A percentile compares a stretch with the other conserved stretches of the same genome.
Evolutionary conservation across 441 rosid genomes (phyloP).

Genomic region (Hura crepitans): DNA sequence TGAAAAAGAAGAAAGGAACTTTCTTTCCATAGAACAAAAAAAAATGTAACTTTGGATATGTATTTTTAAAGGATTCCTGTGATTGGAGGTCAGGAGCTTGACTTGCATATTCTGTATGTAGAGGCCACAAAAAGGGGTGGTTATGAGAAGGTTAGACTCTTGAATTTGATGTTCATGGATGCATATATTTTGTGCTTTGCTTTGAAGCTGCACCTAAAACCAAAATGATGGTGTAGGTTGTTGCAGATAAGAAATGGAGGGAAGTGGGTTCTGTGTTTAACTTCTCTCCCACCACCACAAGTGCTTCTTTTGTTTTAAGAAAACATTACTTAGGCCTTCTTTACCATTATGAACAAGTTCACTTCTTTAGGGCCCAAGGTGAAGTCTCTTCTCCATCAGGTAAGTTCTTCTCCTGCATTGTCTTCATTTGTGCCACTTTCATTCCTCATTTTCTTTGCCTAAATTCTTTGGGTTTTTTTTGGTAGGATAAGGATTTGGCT

Average conservation of each 20-base stretch:
- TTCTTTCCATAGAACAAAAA: neutral
- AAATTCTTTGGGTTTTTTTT: neutral
- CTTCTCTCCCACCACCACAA: conserved; percentile 88
- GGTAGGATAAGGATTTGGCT: neutral
- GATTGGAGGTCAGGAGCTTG: conserved; percentile 94
- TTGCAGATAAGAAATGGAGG: conserved; percentile 96
- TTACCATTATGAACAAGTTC: conserved; percentile 86
- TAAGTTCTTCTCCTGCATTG: conserved; percentile 15
- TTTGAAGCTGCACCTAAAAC: neutral
- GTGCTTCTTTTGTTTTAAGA: conserved; percentile 90
- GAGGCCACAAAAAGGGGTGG: conserved; percentile 90
- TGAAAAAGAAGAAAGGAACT: neutral
- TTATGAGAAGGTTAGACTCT: conserved; percentile 67
- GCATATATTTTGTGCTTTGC: neutral
- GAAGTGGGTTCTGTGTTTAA: conserved; percentile 87
- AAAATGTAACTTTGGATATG: neutral
- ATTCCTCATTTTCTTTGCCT: neutral
- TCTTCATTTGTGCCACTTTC: neutral
- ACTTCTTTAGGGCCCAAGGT: conserved; percentile 69
- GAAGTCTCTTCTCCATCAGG: conserved; percentile 56
- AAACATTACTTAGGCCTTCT: conserved; percentile 81
- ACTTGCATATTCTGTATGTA: conserved; percentile 84
- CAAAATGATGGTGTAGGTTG: conserved; percentile 45
- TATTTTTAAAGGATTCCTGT: conserved; percentile 74
- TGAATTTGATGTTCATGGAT: too few species aligned